Base-by-base conservation (phyloP, 2,329 filamentous ascomycete genomes). In the Fusarium sp. region DNA sequence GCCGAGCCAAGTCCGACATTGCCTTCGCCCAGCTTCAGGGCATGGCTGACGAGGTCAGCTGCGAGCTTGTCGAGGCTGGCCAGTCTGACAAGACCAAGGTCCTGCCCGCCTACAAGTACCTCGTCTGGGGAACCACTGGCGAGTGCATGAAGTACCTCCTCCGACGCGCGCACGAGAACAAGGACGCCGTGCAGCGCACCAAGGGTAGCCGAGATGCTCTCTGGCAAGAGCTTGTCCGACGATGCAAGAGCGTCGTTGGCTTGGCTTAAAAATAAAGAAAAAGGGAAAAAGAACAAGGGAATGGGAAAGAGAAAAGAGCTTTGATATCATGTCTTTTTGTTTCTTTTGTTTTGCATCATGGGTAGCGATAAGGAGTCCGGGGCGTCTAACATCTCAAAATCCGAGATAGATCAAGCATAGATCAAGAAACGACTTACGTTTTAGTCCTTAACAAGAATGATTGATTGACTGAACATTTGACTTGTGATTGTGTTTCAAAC, bases 11-110 rank as follows among this genome's bases (percentile, higher is more conserved):
- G 73, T 79, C 78, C 0, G 75, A 76, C 23, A 73, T 82, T 43
- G 77, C 78, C 1, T 83, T 81, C 46, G 82, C 92, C 4, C 94
- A 97, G 80, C 86, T 97, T 1, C 92, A 95, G 82, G 94, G 95
- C 40, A 98, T 98, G 95, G 95, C 95, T 2, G 95, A 98, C 72
- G 94, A 97, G 76, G 89, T 98, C 52, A 93, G 90, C 76, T 90
- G 87, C 75, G 87, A 88, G 75, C 79, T 90, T 15, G 78, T 81
- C 32, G 77, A 80, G 65, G 78, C 79, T 11, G 74, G 75, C 53
- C 74, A 75, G 52, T 71, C 74, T 4, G 75, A 78, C 37, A 70
- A 70, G 56, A 61, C 70, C 11, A 54, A 71, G 15, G 63, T 70
- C 9, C 81, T 91, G 40, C 84, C 91, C 19, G 90, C 90, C 22